Evolutionary conservation across 1,284 basidiomycete genomes (phyloP).

Genomic region (Leccinum pachyderme): DNA sequence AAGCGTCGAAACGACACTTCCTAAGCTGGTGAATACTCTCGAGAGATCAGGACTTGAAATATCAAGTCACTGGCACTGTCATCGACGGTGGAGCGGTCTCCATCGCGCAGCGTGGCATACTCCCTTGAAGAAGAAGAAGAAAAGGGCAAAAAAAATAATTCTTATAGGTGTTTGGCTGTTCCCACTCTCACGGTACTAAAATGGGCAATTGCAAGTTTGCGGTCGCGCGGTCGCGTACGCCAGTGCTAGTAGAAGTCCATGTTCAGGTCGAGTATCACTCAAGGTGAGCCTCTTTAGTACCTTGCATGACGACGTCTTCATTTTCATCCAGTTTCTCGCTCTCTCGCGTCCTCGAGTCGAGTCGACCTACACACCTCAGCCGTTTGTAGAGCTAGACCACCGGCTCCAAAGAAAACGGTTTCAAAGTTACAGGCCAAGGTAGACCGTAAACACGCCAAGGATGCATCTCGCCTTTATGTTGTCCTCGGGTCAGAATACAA

Average conservation of each 20-base stretch:
- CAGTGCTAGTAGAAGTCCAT: conserved; percentile 19
- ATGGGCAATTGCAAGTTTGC: background rate
- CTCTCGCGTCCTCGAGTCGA: conserved; percentile 43
- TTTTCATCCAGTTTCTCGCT: conserved; percentile 39
- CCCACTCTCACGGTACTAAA: conserved; percentile 24
- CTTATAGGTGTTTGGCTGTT: conserved; percentile 27
- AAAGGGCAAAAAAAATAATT: background rate
- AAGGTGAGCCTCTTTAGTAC: conserved; percentile 25
- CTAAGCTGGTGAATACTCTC: conserved; percentile 45
- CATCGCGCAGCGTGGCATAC: conserved; percentile 52
- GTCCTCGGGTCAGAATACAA: conserved; percentile 68
- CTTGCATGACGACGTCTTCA: background rate
- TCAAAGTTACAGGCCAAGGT: conserved; percentile 50
- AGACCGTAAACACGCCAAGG: conserved; percentile 42
- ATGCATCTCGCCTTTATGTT: conserved; percentile 58
- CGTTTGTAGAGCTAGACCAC: conserved; percentile 36
- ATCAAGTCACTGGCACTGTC: conserved; percentile 49
- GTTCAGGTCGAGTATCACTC: conserved; percentile 36
- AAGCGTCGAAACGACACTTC: conserved; percentile 50
- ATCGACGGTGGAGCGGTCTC: conserved; percentile 39
- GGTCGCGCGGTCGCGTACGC: background rate
- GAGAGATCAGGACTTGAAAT: conserved; percentile 43
- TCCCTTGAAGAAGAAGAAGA: conserved; percentile 26
- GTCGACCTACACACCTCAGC: conserved; percentile 58
- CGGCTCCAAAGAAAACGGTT: conserved; percentile 45